Percentiles rank a stretch among this genome's conserved stretches.
Conservation (phyloP, 208 protist species). For the Strigomonas culicis region DNA sequence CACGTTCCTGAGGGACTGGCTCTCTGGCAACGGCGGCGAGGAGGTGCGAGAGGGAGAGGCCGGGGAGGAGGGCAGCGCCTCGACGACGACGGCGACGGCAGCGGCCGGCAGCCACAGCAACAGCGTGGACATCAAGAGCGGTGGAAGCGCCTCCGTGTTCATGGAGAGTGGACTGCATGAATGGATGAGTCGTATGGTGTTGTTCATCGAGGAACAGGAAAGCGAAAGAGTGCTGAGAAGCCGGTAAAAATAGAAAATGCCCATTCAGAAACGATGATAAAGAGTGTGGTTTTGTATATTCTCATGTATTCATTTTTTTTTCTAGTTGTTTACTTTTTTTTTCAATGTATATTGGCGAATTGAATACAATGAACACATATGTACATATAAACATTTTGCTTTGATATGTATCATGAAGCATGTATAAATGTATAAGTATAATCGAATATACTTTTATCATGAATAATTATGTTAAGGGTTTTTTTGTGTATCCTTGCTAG, state of each 20-base stretch:
- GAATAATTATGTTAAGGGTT: neutral
- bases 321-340: conserved; percentile 1
- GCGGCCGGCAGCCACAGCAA: conserved; percentile 3
- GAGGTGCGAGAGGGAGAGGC: conserved; percentile 2
- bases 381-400: neutral
- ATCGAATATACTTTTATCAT: neutral
- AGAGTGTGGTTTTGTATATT: neutral
- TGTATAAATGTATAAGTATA: conserved; percentile 18
- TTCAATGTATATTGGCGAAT: neutral
- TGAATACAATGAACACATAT: neutral
- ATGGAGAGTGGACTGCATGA: conserved; percentile 64
- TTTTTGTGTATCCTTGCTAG: neutral
- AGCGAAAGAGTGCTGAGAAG: neutral
- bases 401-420: conserved; percentile 2
- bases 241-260: neutral
- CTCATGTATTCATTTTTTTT: conserved; percentile 5
- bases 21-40: conserved; percentile 5
- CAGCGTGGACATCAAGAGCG: neutral
- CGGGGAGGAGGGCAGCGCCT: conserved; percentile 12
- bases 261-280: neutral
- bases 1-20: conserved; percentile 49
- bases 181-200: conserved; percentile 61
- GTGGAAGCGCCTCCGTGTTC: conserved; percentile 17
- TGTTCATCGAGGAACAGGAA: conserved; percentile 26
- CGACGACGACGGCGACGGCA: neutral